These are phyloP conservation scores for Primulina eburnea DNA, from an alignment of 257 asterid species.

Conservation along the genomic window DNA sequence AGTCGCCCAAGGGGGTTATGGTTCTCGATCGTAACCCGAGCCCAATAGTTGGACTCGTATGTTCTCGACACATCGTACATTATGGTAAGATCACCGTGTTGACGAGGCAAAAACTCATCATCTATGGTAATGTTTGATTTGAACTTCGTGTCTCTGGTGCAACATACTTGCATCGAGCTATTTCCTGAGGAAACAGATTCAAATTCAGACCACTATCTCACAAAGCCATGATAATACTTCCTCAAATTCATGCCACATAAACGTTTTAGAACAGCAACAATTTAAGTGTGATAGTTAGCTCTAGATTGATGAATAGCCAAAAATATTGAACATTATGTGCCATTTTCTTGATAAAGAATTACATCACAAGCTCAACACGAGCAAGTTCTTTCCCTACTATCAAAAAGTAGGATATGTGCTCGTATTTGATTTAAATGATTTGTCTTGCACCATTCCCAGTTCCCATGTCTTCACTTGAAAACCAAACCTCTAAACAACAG, in stretches of 20 bases:
- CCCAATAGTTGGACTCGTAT: conserved; percentile 76
- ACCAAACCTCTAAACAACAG: no score
- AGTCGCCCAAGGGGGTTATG: conserved; percentile 86
- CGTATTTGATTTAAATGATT: no score
- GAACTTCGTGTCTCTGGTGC: conserved; percentile 46
- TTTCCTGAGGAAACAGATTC: conserved; percentile 46
- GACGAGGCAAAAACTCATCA: conserved; percentile 65
- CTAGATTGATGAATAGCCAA: background rate
- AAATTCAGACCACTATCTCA: background rate
- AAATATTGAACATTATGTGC: no score
- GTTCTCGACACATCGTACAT: conserved; percentile 74
- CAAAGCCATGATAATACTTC: background rate
- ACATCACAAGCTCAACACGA: background rate
- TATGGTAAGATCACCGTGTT: conserved; percentile 72
- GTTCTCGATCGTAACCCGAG: conserved; percentile 67
- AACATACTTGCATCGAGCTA: conserved; percentile 67
- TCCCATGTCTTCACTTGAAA: no score
- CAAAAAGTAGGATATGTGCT: background rate
- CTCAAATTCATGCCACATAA: background rate
- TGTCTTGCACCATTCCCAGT: no score
- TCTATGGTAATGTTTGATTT: conserved; percentile 45
- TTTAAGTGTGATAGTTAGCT: background rate
- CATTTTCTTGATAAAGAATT: background rate
- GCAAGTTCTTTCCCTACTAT: background rate
- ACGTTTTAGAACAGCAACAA: background rate